Conservation (phyloP, 768 basidiomycete species). For the Rhizopogon vinicolor region DNA sequence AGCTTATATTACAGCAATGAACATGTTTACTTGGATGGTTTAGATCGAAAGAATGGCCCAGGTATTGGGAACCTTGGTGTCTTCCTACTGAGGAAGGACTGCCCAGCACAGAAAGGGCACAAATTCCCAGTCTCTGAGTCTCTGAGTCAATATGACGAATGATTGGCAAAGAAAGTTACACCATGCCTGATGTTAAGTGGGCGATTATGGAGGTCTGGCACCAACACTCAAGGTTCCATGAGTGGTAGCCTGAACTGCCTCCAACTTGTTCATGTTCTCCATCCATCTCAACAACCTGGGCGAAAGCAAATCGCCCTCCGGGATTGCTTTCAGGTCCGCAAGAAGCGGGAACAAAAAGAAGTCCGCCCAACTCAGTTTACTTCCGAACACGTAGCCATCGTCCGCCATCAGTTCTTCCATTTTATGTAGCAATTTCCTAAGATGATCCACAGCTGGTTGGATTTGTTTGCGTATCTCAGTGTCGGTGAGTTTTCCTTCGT, state of each 20-base stretch:
- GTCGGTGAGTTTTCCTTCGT: constrained; percentile 18
- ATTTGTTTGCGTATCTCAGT: constrained; percentile 16
- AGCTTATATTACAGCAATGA: too few species aligned
- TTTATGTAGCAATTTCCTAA: constrained; percentile 12
- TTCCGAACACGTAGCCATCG: constrained; percentile 24
- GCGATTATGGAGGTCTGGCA: constrained; percentile 17
- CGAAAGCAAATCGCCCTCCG: constrained; percentile 20
- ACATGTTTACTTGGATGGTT: neutral
- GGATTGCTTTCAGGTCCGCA: constrained; percentile 23
- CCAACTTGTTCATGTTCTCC: constrained; percentile 18
- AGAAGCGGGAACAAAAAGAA: constrained; percentile 29
- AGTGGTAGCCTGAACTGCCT: constrained; percentile 19
- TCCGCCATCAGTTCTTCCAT: constrained; percentile 21
- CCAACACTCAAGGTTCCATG: constrained; percentile 21
- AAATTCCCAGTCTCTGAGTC: neutral
- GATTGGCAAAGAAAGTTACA: neutral
- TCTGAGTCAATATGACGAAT: neutral
- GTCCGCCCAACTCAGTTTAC: constrained; percentile 25
- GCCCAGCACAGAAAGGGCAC: neutral
- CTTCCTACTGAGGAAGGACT: neutral
- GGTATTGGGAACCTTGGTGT: too few species aligned
- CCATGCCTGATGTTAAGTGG: neutral
- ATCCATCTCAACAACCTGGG: constrained; percentile 20
- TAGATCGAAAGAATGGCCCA: neutral
- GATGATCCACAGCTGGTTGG: constrained; percentile 10